These are phyloP conservation scores for Vickermania spadyakhi DNA, from an alignment of 208 protist species.

Conservation along the genomic window DNA sequence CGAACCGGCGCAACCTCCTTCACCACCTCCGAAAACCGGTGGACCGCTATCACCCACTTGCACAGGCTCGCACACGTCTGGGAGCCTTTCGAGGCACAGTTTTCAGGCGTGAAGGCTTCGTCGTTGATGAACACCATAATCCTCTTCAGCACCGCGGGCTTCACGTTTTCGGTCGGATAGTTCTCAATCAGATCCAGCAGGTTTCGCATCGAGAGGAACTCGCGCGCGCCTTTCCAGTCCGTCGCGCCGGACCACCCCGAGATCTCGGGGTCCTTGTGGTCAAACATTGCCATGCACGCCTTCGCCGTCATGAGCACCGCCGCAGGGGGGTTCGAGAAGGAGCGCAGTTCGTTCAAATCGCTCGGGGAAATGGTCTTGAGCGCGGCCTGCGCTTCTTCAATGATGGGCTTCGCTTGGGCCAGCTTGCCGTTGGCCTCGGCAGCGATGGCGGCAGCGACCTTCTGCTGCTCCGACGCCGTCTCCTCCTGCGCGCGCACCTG, in stretches of 20 bases:
- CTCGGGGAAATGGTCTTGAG: conserved; percentile 92
- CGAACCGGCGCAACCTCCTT: conserved; percentile 94
- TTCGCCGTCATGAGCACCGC: conserved; percentile 94
- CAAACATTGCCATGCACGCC: conserved; percentile 96
- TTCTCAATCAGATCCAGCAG: conserved; percentile 92
- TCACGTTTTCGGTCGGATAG: conserved; percentile 95
- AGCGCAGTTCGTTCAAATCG: conserved; percentile 93
- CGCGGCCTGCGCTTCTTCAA: conserved; percentile 85
- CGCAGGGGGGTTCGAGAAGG: conserved; percentile 91
- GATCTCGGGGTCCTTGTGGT: conserved; percentile 67
- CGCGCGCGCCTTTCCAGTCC: conserved; percentile 86
- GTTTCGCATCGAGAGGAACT: conserved; percentile 87
- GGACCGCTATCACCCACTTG: conserved; percentile 94
- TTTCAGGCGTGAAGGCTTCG: conserved; percentile 93
- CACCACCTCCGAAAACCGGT: conserved; percentile 93
- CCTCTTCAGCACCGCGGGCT: conserved; percentile 76
- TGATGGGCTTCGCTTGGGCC: conserved; percentile 91
- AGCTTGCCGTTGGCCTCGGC: conserved; percentile 87
- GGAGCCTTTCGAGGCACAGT: conserved; percentile 87
- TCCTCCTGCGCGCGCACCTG: conserved; percentile 87
- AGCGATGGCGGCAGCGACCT: conserved; percentile 77
- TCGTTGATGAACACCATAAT: conserved; percentile 92
- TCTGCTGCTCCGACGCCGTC: conserved; percentile 78
- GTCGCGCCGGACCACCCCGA: conserved; percentile 78
- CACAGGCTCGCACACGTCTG: conserved; percentile 94